Conservation (phyloP, 768 basidiomycete species). For the Holtermannia corniformis region DNA sequence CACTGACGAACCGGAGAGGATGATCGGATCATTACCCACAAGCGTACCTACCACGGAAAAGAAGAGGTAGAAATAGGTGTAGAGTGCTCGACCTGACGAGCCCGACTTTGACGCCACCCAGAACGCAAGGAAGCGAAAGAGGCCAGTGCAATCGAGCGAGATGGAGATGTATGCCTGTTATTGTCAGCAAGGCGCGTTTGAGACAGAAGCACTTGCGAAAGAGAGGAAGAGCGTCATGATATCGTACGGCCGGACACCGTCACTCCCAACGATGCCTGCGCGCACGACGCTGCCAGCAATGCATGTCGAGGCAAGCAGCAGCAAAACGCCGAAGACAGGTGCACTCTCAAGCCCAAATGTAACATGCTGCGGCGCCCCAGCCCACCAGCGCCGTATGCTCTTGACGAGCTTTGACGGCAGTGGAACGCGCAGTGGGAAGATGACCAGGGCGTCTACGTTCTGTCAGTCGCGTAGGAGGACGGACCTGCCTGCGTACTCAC, state of each 20-base stretch:
- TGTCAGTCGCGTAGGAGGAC: neutral
- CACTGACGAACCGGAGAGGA: slow-evolving; percentile 64
- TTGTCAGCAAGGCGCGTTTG: neutral
- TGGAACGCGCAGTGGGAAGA: slow-evolving; percentile 40
- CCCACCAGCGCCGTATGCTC: neutral
- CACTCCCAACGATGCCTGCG: slow-evolving; percentile 67
- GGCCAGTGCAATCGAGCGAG: slow-evolving; percentile 78
- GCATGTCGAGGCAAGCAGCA: slow-evolving; percentile 43
- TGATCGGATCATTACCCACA: slow-evolving; percentile 90
- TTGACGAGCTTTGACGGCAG: slow-evolving; percentile 16
- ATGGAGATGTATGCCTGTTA: slow-evolving; percentile 71
- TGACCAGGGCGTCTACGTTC: slow-evolving; percentile 37
- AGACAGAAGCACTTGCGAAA: slow-evolving; percentile 47
- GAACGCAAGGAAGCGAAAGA: slow-evolving; percentile 77
- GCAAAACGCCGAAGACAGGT: slow-evolving; percentile 44
- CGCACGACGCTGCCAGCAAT: slow-evolving; percentile 50
- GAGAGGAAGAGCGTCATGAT: slow-evolving; percentile 88
- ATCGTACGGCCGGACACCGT: slow-evolving; percentile 78
- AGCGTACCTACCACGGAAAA: slow-evolving; percentile 66
- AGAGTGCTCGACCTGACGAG: slow-evolving; percentile 58
- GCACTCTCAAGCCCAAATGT: slow-evolving; percentile 39
- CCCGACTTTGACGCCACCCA: slow-evolving; percentile 78
- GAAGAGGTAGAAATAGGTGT: slow-evolving; percentile 72
- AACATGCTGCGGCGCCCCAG: slow-evolving; percentile 9
- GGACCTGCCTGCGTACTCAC: slow-evolving; percentile 27